phyloP scores from a whole-genome alignment of 225 moss, liverwort and hornwort genomes.

The Physcomitrium patens region DNA sequence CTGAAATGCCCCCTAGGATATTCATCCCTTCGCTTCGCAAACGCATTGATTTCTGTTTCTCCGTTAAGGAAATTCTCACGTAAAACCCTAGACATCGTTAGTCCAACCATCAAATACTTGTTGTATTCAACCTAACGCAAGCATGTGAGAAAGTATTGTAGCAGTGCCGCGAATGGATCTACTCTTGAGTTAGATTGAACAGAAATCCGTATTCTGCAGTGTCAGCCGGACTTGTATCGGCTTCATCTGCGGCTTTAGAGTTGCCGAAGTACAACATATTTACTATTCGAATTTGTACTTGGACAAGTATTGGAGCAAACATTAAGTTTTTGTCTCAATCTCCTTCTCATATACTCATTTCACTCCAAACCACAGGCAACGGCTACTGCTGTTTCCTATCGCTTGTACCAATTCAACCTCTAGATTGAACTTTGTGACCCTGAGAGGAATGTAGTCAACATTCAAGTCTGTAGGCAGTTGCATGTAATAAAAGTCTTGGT shows the following conservation, averaged over 20 bases:
- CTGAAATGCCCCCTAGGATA: conserved; percentile 41
- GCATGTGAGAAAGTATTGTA: too few relatives aligned
- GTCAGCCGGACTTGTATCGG: conserved; percentile 54
- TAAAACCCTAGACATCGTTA: conserved; percentile 13
- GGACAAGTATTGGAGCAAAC: too few relatives aligned
- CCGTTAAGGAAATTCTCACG: conserved; percentile 36
- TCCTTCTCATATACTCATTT: too few relatives aligned
- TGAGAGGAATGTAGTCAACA: background rate
- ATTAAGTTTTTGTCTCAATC: too few relatives aligned
- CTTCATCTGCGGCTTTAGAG: conserved; percentile 45
- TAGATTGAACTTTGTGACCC: conserved; percentile 37
- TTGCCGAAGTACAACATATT: conserved; percentile 42
- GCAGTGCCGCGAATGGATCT: too few relatives aligned
- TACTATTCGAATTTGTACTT: too few relatives aligned
- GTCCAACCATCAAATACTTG: background rate
- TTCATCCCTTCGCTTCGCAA: conserved; percentile 37
- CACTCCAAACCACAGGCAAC: conserved; percentile 55
- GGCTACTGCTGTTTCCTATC: conserved; percentile 62
- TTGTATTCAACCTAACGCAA: too few relatives aligned
- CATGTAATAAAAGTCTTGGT: background rate
- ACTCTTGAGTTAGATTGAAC: background rate
- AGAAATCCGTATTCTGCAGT: conserved; percentile 48
- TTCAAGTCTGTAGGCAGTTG: background rate
- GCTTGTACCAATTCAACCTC: conserved; percentile 51
- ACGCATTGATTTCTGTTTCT: conserved; percentile 40